Evolutionary conservation across 2,329 filamentous ascomycete genomes (phyloP), one percentile per base, ranked within the genome.

Genomic region (Aspergillus sp.): DNA sequence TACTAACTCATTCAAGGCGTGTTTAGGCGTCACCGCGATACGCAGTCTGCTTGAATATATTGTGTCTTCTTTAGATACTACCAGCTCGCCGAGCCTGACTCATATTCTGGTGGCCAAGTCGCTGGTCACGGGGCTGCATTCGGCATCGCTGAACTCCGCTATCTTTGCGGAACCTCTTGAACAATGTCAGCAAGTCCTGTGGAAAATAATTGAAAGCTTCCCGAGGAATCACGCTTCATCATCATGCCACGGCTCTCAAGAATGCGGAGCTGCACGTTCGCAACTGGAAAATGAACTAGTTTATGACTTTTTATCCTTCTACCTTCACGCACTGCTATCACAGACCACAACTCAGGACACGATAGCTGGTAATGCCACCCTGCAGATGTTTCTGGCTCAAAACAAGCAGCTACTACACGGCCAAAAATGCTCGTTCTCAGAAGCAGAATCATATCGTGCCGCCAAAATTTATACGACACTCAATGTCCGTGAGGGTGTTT

Each of bases 251-350:
- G 65, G 61, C 1, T 59, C 58, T 10, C 55, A 52, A 32, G 50
- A 61, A 2, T 75, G 74, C 54, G 48, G 60, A 49, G 62, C 55
- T 47, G 63, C 65, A 6, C 59, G 63, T 23, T 58, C 47, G 2
- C 49, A 54, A 19, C 21, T 61, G 15, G 67, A 72, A 13, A 75
- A 75, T 36, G 58, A 63, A 49, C 45, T 74, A 15, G 53, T 74
- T 1, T 56, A 67, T 30, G 66, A 69, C 5, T 12, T 75, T 2
- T 64, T 73, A 28, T 57, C 62, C n/a, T 61, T 74, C 25, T 71
- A 70, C 57, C 64, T 65, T 30, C 43, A 64, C 25, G 60, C 64
- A 6, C 63, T 64, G 10, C 39, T 70, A 2, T 58, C 59, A 3
- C 57, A 51, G 15, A 61, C 54, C 12, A 59, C 51, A 4, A 55